Base-by-base conservation (phyloP, 2,329 filamentous ascomycete genomes). In the Cytospora piceicola region DNA sequence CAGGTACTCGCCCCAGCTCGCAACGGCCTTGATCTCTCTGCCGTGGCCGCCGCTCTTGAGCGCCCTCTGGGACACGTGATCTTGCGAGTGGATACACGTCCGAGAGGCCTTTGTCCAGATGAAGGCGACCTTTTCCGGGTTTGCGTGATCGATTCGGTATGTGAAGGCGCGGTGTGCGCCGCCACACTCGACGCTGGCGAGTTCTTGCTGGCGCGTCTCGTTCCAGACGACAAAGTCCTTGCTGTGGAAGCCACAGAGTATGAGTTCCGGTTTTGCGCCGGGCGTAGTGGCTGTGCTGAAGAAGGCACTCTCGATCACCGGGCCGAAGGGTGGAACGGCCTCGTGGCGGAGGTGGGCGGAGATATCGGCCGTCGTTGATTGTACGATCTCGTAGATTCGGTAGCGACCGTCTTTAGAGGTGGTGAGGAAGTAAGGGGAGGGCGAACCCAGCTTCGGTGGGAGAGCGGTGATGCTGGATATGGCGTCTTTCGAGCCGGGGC, bases 141-240 rank as follows among this genome's bases (percentile, higher is more conserved):
- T 34, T 8, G 22, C 11, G 0, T 42, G 29, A 24, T 67, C 62
- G 3, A 72, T 70, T 8, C 67, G 58, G 63, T 77, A 91, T 3
- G 86, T 84, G 83, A 93, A 97, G 36, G 85, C 88, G 63, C 94
- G 86, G 73, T 97, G 93, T 0, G 88, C 89, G 39, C 94, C 94
- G 63, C 94, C 94, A 73, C 94, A 97, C 58, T 93, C 88, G 34
- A 96, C 82, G 0, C 82, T 83, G 63, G 90, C 85, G 20, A 94
- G 76, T 71, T 94, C 90, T 64, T 87, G 84, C 66, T 92, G 88
- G 1, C 80, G 80, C 0, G 86, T 88, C 73, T 91, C 88, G 74
- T 97, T 92, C 86, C 92, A 95, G 12, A 94, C 84, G 15, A 96
- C 81, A 73, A 98, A 96, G 56, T 87, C 82, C 68, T 88, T 92